phyloP scores from a whole-genome alignment of 176 grass and related monocot species.

The Oryza meridionalis region DNA sequence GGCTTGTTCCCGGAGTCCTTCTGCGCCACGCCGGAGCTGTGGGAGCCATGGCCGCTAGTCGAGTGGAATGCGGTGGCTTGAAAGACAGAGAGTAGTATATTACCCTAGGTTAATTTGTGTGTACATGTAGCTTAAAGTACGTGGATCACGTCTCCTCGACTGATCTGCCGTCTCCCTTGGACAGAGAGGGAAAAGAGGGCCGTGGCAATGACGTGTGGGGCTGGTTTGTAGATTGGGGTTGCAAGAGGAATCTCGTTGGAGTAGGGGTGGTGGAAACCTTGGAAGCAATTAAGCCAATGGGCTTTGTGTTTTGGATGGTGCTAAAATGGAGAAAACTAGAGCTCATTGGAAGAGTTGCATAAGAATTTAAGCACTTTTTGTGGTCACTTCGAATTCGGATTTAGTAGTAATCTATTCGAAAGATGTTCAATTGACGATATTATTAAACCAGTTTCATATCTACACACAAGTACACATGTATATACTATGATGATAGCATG shows the following conservation, averaged over 20 bases:
- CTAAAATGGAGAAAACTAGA: not conserved
- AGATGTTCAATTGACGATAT: not conserved
- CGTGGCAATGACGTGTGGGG: slow-evolving; percentile 32
- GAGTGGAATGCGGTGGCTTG: slow-evolving; percentile 71
- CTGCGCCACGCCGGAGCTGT: slow-evolving; percentile 65
- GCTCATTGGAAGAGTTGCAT: not conserved
- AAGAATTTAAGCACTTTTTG: not conserved
- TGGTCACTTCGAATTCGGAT: not conserved
- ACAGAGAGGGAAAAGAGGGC: not conserved
- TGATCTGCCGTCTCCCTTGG: not conserved
- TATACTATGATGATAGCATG: not conserved
- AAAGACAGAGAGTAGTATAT: slow-evolving; percentile 18
- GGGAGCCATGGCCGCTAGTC: slow-evolving; percentile 73
- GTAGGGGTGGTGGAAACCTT: not conserved
- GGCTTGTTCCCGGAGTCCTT: slow-evolving; percentile 56
- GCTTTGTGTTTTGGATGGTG: not conserved
- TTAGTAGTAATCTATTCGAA: not conserved
- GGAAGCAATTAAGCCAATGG: slow-evolving; percentile 25
- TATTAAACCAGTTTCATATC: not conserved
- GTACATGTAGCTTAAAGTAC: slow-evolving; percentile 19
- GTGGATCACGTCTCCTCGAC: slow-evolving; percentile 35
- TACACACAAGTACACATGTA: not conserved
- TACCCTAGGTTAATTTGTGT: slow-evolving; percentile 31
- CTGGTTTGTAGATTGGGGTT: not conserved
- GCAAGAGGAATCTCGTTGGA: not conserved